phyloP scores from a whole-genome alignment of 495 filamentous ascomycete genomes.

The Recurvomyces mirabilis region DNA sequence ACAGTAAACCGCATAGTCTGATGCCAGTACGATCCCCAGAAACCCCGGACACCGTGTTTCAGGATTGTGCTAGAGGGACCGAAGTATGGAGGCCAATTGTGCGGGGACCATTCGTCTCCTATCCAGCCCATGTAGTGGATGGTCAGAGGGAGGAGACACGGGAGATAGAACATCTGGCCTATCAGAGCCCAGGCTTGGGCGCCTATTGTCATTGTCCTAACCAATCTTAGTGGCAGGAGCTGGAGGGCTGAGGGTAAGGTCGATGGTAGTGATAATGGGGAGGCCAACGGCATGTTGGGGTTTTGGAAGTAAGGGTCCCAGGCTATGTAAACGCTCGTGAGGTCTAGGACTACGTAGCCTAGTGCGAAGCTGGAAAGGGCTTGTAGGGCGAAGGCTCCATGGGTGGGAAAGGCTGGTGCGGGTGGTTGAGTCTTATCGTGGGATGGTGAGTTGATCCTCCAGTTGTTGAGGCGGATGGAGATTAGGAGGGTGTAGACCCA shows the following conservation, averaged over 20 bases:
- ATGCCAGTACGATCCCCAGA: constrained; percentile 22
- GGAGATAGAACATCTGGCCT: constrained; percentile 19
- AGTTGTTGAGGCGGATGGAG: constrained; percentile 18
- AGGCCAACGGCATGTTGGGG: constrained; percentile 4
- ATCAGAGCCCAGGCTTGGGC: constrained; percentile 21
- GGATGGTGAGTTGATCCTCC: constrained; percentile 10
- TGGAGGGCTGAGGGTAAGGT: not conserved
- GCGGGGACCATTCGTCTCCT: constrained; percentile 19
- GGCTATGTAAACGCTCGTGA: constrained; percentile 14
- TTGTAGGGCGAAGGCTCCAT: constrained; percentile 1
- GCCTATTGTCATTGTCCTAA: constrained; percentile 13
- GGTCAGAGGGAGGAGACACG: constrained; percentile 12
- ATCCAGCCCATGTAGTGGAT: constrained; percentile 8
- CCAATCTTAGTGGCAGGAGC: constrained; percentile 6
- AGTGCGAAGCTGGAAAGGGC: constrained; percentile 5
- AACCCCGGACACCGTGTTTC: constrained; percentile 12
- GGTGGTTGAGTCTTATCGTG: constrained; percentile 16
- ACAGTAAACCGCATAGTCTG: constrained; percentile 17
- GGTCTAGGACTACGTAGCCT: constrained; percentile 16
- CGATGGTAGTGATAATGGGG: constrained; percentile 5
- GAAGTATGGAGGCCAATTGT: constrained; percentile 16
- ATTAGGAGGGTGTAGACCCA: constrained; percentile 17
- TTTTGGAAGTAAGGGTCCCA: constrained; percentile 18
- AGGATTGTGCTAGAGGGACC: constrained; percentile 10
- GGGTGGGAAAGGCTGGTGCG: constrained; percentile 5